Conservation (phyloP, 306 rosid species). For the Rosa lucieae region DNA sequence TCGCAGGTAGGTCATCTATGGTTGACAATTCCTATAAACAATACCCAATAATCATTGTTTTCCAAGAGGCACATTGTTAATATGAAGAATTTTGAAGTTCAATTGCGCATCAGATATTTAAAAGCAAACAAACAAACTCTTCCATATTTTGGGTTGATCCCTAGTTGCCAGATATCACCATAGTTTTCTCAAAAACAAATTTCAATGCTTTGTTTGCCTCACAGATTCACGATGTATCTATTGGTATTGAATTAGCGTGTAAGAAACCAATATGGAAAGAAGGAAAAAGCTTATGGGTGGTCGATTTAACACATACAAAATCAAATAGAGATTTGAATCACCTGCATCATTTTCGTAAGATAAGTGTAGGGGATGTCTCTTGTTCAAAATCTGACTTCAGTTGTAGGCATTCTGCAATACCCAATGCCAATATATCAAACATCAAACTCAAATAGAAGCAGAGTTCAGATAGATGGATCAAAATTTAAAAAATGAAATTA, state of each 20-base stretch:
- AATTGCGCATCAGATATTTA: not conserved
- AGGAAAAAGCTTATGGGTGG: too few relatives aligned
- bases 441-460: too few relatives aligned
- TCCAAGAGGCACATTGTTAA: not conserved
- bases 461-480: too few relatives aligned
- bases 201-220: not conserved
- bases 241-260: not conserved
- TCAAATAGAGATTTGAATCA: too few relatives aligned
- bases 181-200: not conserved
- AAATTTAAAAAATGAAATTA: too few relatives aligned
- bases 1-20: conserved; percentile 50
- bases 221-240: not conserved
- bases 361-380: too few relatives aligned
- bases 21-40: conserved; percentile 43
- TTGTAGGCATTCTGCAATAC: too few relatives aligned
- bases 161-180: not conserved
- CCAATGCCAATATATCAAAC: too few relatives aligned
- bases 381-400: too few relatives aligned
- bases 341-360: too few relatives aligned
- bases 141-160: not conserved
- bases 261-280: too few relatives aligned
- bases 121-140: not conserved
- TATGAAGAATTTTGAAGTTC: not conserved
- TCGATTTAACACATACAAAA: too few relatives aligned
- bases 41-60: not conserved